Base-by-base conservation (phyloP, 2,329 filamentous ascomycete genomes). In the Tolypocladium ovalisporum region DNA sequence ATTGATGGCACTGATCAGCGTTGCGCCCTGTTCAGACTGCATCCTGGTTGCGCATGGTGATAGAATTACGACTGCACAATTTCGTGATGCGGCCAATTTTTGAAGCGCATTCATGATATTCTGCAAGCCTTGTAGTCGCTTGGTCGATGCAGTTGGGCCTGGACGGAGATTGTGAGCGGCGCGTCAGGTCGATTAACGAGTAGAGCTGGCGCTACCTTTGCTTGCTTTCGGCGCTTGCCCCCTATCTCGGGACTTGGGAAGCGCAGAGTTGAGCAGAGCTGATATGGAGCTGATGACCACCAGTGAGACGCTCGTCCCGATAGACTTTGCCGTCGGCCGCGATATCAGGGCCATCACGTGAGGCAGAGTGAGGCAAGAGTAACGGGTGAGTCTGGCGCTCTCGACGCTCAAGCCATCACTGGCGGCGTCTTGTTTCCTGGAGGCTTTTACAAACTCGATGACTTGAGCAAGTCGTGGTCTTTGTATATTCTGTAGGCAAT, bases 11-110 rank as follows among this genome's bases (percentile, higher is more conserved):
- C 91, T 88, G 56, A 86, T 81, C 54, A 97, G 75, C 13, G 86
- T 81, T 17, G 91, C 88, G 62, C 78, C 81, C 62, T 75, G 79
- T 61, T 81, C 85, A 4, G 78, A 77, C 60, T 87, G 85, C 73
- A 95, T 86, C 62, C 86, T 88, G n/a, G 90, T 95, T 47, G 86
- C 87, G 59, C 88, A 90, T 68, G 95, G 91, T 40, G 86, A 90
- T 54, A 91, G 79, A 24, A 94, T 70, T 3, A 96, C 76, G 47
- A 96, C 77, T 29, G 90, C 88, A 55, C 92, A 78, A 64, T 89
- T 81, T 61, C 83, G 81, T 35, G 86, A 81, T 13, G 87, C 84
- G 5, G 92, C 90, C 13, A 96, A 79, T 65, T 87, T 92, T 60
- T 87, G 82, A 13, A 97, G 73, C 4, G 86, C 82, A 58, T 82